A percentile compares a stretch with the other conserved stretches of the same genome.
These are phyloP conservation scores for Microsporum ferrugineum DNA, from an alignment of 2,329 filamentous ascomycete genomes.

Conservation along the genomic window DNA sequence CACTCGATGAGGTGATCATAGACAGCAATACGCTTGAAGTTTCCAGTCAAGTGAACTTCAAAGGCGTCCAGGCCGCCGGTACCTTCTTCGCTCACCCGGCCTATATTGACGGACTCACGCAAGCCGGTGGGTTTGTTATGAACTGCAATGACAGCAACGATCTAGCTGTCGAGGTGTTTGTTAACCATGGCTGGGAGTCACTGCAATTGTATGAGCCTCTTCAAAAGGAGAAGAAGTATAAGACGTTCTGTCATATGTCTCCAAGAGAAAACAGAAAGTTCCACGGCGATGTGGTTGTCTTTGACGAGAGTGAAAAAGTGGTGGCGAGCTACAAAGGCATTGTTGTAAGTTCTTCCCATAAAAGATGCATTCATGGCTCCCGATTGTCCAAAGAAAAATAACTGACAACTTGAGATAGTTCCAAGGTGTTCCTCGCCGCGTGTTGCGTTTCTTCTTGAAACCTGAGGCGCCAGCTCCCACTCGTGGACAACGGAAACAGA, in stretches of 20 bases:
- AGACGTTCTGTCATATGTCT: conserved; percentile 11
- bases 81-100: conserved; percentile 27
- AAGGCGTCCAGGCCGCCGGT: conserved; percentile 15
- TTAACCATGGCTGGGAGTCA: conserved; percentile 27
- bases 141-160: conserved; percentile 24
- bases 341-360: conserved; percentile 7
- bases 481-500: not conserved
- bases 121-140: conserved; percentile 29
- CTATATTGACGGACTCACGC: conserved; percentile 27
- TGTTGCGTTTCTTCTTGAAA: conserved; percentile 11
- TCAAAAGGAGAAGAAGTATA: conserved; percentile 11
- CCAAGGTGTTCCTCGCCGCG: conserved; percentile 17
- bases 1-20: conserved; percentile 29
- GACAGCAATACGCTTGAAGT: conserved; percentile 28
- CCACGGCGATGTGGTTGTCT: conserved; percentile 20
- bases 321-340: conserved; percentile 23
- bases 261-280: conserved; percentile 20
- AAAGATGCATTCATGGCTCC: not conserved
- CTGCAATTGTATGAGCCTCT: conserved; percentile 20
- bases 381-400: conserved; percentile 10
- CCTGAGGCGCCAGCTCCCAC: not conserved
- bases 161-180: conserved; percentile 22
- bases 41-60: conserved; percentile 23
- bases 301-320: conserved; percentile 20
- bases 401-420: conserved; percentile 9